phyloP scores from a whole-genome alignment of 768 basidiomycete genomes.

The Naganishia vishniacii region DNA sequence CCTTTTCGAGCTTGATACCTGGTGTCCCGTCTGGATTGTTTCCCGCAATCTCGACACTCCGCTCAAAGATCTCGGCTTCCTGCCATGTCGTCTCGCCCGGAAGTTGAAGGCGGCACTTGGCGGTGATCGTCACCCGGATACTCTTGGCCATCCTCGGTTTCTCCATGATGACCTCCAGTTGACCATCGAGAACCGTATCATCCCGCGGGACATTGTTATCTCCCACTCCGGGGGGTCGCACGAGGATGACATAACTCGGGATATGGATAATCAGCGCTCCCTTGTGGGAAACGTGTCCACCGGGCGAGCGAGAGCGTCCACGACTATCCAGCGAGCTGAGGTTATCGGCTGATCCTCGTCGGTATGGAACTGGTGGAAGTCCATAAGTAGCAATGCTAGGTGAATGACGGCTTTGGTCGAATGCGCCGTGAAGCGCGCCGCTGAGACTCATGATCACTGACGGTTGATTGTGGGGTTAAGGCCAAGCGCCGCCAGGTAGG shows the following conservation, averaged over 20 bases:
- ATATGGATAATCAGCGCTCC: conserved; percentile 26
- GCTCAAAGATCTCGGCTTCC: conserved; percentile 35
- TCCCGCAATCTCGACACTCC: conserved; percentile 34
- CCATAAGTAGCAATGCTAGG: neutral
- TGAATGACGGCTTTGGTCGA: conserved; percentile 4
- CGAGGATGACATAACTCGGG: conserved; percentile 22
- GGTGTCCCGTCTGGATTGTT: conserved; percentile 21
- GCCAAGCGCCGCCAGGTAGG: no score
- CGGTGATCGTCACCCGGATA: conserved; percentile 25
- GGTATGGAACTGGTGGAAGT: conserved; percentile 6
- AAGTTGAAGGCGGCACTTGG: conserved; percentile 16
- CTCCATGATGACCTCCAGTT: conserved; percentile 43
- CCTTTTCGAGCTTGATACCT: conserved; percentile 39
- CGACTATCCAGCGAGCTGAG: conserved; percentile 18
- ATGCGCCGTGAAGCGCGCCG: conserved; percentile 12
- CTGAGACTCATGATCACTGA: neutral
- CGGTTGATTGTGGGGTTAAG: no score
- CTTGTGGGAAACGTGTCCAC: conserved; percentile 23
- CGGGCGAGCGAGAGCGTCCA: conserved; percentile 10
- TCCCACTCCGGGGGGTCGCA: conserved; percentile 21
- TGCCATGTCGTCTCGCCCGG: conserved; percentile 28
- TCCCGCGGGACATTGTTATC: conserved; percentile 32
- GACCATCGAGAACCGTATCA: conserved; percentile 41
- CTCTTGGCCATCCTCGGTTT: conserved; percentile 31
- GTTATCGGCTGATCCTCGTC: conserved; percentile 9